Base-by-base conservation (phyloP, 2,329 filamentous ascomycete genomes). In the Trichoderma lentiforme region DNA sequence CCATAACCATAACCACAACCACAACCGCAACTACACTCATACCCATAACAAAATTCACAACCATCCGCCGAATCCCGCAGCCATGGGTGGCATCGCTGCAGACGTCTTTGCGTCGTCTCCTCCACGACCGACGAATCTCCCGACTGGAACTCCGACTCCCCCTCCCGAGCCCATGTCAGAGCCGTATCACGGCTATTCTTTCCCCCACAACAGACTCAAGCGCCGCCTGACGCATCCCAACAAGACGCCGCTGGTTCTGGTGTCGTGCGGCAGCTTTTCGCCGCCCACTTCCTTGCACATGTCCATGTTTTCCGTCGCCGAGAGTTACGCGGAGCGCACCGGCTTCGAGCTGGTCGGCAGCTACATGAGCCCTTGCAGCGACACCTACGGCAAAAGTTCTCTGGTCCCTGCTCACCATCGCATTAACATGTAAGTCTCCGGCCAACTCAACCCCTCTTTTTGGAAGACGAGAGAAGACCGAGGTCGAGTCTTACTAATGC, bases 221-320 rank as follows among this genome's bases (percentile, higher is more conserved):
- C 84, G 83, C 73, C 82, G 82, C 43, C 85, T 90, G 74, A 84
- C 81, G 36, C 84, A 89, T 73, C 79, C 86, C 21, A 82, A 83
- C 73, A 89, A 87, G 79, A 89, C 84, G 21, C 90, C 90, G n/a
- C 83, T 92, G 30, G 88, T 91, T 4, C 86, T 92, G 67, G 88
- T 92, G 63, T 89, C 90, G 57, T 91, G 90, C 77, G 90, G 88
- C 63, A 87, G 85, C 78, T 94, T 93, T 82, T 92, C 90, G 0
- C 92, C 91, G n/a, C 89, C 91, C 69, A 92, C 90, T 4, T 91
- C 91, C 77, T 86, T 93, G 32, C 92, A 95, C 79, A 83, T 95
- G 73, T 90, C 92, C 79, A 94, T 95, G 91, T 94, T 95, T 79
- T 92, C 93, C 78, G 92, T 95, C 89, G 92, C 92, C 3, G 89